Base-by-base conservation (phyloP, 495 filamentous ascomycete species). In the Aeminium ludgeri region DNA sequence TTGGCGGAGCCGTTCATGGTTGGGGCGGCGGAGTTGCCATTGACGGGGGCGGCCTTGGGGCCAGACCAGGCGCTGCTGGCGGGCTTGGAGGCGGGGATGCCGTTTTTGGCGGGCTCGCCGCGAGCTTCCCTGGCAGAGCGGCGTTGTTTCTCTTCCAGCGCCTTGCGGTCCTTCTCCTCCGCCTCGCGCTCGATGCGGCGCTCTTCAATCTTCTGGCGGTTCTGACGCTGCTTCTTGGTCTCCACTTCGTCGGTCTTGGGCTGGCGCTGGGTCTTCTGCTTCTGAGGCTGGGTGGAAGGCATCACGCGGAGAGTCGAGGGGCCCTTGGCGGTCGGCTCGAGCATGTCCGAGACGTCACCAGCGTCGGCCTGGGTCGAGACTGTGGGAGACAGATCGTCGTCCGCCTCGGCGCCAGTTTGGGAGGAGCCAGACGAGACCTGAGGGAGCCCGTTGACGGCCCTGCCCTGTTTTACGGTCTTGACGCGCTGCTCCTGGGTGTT, bases 211-310 rank as follows among this genome's bases (percentile, higher is more conserved):
- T 87, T 93, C 57, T 74, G 67, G 28, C 73, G 70, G 61, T 89
- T 82, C 64, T 89, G 82, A 36, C 85, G 75, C 63, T 87, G 81
- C 68, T 91, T 93, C 76, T 93, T 91, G 19, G 76, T 80, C 62
- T 86, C 80, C 43, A 74, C 66, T 13, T 59, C 48, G 35, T 60
- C 53, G 38, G 60, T 56, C 55, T 66, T 62, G 5, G 44, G 28
- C 53, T 69, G 65, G 65, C 79, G 80, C 55, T 68, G 62, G 58
- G 76, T 70, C 64, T 76, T 79, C 33, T 72, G 59, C 50, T 73
- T 69, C 32, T 62, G 62, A 33, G 69, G 66, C 48, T 79, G 71
- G 23, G 70, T 64, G 4, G 67, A 60, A 31, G 74, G 73, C 32
- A 78, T 86, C 33, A 93, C 60, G 16, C 80, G 76, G 28, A 93